Evolutionary conservation across 495 filamentous ascomycete species (phyloP).

Genomic region (Aspergillus panamensis): DNA sequence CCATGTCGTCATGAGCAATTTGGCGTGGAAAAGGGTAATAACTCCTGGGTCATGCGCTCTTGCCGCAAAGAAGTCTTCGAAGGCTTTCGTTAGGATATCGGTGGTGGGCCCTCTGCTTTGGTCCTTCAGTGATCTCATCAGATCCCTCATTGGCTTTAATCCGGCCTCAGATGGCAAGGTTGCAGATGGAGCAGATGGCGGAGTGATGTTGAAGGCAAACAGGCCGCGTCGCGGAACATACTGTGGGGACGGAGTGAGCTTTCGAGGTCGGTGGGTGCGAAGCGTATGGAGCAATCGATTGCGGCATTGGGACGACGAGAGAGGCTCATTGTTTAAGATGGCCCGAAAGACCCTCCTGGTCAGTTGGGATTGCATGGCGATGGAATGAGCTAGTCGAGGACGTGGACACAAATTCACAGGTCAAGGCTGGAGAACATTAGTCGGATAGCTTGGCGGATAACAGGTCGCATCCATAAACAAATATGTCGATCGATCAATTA

Average conservation of each 20-base stretch:
- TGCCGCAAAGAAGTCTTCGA: conserved; percentile 58
- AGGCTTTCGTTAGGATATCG: conserved; percentile 59
- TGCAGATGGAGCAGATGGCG: conserved; percentile 19
- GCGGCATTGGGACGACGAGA: conserved; percentile 45
- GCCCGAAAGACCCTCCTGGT: conserved; percentile 69
- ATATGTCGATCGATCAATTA: background rate
- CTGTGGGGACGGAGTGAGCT: conserved; percentile 13
- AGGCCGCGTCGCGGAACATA: conserved; percentile 33
- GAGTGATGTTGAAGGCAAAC: conserved; percentile 33
- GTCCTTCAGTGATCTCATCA: conserved; percentile 33
- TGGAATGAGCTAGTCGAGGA: background rate
- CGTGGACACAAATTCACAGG: background rate
- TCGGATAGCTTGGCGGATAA: no score
- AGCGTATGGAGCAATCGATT: conserved; percentile 35
- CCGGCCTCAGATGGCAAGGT: conserved; percentile 40
- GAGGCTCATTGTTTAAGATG: conserved; percentile 62
- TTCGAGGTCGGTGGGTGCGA: conserved; percentile 29
- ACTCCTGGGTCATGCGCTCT: conserved; percentile 45
- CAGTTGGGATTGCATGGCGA: conserved; percentile 77
- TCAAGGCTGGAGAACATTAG: no score
- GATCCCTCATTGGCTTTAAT: conserved; percentile 43
- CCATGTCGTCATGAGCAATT: conserved; percentile 53
- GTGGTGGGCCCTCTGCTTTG: conserved; percentile 53
- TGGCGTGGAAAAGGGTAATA: conserved; percentile 65
- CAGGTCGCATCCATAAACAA: no score